Base-by-base conservation (phyloP, 805 yeast species). In the Kazachstania martiniae region DNA sequence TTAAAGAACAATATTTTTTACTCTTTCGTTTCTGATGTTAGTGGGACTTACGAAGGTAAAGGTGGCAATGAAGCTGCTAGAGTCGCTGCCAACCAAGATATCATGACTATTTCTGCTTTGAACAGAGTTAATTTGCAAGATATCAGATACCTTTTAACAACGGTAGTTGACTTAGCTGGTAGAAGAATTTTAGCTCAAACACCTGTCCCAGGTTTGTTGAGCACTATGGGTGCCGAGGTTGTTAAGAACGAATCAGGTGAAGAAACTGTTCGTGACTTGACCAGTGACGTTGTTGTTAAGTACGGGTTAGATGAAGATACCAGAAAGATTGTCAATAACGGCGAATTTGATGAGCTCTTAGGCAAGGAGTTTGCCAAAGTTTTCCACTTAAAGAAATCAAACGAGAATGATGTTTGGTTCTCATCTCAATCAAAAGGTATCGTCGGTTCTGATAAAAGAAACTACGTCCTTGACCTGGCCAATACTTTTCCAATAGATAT, bases 41-140 rank as follows among this genome's bases (percentile, higher is more conserved):
- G 42, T 13, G 87, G 85, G 13, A 64, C 68, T 21, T 84, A 78
- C 49, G 69, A 64, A 21, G 59, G 60, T 2, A 62, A 72, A 29
- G 95, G 95, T 37, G 94, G 94, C 16, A 72, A 78, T 45, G 86
- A 73, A 41, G 95, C 95, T 38, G 86, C 95, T 4, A 70, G 91
- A 46, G 80, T 77, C 37, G 73, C 91, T 17, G 71, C 77, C 8
- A 68, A 72, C 32, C 87, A 82, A 60, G 98, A 91, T 58, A 61
- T 89, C 34, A 69, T 69, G 22, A 78, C 87, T 17, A 70, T 85
- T 28, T 74, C 70, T 47, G 67, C 70, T 38, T 62, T 89, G 52
- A 80, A 80, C 61, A 65, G 74, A 44, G 58, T 79, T 27, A 84
- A 80, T 46, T 50, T 73, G 21, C 61, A 60, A 8, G 83, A 77